These are phyloP conservation scores for Thielaviopsis cerberus DNA, from an alignment of 2,329 filamentous ascomycete genomes.

Conservation along the genomic window DNA sequence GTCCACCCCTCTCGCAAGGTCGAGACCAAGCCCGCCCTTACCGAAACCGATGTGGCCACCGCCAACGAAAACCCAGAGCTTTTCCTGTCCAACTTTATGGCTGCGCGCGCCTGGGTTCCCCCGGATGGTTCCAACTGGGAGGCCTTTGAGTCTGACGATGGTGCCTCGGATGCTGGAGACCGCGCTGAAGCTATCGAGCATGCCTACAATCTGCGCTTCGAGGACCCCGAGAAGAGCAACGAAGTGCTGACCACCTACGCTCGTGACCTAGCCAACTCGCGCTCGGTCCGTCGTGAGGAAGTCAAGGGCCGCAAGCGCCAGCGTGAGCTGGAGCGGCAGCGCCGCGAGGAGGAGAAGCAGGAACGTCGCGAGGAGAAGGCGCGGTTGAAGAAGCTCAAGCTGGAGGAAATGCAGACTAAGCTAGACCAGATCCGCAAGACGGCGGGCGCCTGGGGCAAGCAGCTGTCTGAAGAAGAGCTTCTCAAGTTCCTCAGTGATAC, in stretches of 20 bases:
- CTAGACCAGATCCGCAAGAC: constrained; percentile 76
- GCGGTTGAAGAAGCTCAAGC: constrained; percentile 66
- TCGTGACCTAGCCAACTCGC: constrained; percentile 62
- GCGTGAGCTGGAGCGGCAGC: constrained; percentile 58
- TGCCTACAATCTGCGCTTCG: constrained; percentile 90
- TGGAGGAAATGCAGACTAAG: constrained; percentile 78
- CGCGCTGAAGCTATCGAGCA: constrained; percentile 75
- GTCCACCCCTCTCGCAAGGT: constrained; percentile 37
- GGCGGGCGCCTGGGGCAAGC: constrained; percentile 55
- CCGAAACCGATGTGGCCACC: constrained; percentile 46
- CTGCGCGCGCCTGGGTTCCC: constrained; percentile 75
- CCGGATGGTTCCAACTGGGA: constrained; percentile 48
- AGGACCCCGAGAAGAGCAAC: constrained; percentile 75
- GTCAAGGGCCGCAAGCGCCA: constrained; percentile 56
- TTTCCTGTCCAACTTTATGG: constrained; percentile 89
- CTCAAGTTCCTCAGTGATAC: constrained; percentile 65
- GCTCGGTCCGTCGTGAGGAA: constrained; percentile 74
- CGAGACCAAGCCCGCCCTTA: constrained; percentile 29
- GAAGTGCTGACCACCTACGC: constrained; percentile 77
- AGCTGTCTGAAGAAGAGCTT: constrained; percentile 60
- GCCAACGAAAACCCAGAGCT: constrained; percentile 81
- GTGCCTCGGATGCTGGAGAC: constrained; percentile 55
- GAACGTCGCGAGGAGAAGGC: constrained; percentile 65
- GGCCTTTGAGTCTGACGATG: constrained; percentile 84
- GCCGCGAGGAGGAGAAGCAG: constrained; percentile 60